Evolutionary conservation across 495 filamentous ascomycete genomes (phyloP), one percentile per base, ranked within the genome.

Genomic region (Neurospora sp.): DNA sequence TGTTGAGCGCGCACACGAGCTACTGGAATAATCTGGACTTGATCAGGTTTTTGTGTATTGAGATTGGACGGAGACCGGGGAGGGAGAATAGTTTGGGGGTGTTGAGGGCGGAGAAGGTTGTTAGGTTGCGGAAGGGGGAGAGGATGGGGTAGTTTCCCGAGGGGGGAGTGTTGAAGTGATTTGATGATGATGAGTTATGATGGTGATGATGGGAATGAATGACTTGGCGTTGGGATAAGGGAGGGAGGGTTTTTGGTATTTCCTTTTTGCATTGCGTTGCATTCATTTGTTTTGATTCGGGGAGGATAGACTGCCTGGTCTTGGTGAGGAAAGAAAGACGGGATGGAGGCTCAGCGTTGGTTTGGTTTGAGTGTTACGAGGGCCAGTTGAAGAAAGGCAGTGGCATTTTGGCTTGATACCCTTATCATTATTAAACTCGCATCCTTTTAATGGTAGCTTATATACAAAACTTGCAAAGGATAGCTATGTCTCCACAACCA

Each of bases 1-100:
- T 99, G 95, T 82, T 99, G 74, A 92, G 93, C 72, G 96, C 96
- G n/a, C 96, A 99, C 82, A 94, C 92, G 73, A 93, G 91, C 75
- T 99, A 99, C 78, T 98, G 96, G 96, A 87, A 88, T 11, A 89
- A 91, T 76, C 86, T 87, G 73, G 96, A 98, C 79, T 93, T 98
- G 82, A 90, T 96, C 35, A 83, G 95, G 44, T 90, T 98, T 79
- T 79, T 98, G 71, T 95, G 97, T 23, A 82, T 93, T 46, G 96
- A 99, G 83, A 89, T 95, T 76, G 95, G 95, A 10, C 84, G 95
- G 73, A 86, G 85, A 79, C 87, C 90, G 44, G 95, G 94, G 6
- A 90, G 87, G 75, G 82, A 86, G 23, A 87, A 91, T 72, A 90
- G 91, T 0, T 76, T 97, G 75, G 80, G 82, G 60, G 86, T 84